phyloP scores from a whole-genome alignment of 2,329 filamentous ascomycete genomes.

The Neonectria hederae region DNA sequence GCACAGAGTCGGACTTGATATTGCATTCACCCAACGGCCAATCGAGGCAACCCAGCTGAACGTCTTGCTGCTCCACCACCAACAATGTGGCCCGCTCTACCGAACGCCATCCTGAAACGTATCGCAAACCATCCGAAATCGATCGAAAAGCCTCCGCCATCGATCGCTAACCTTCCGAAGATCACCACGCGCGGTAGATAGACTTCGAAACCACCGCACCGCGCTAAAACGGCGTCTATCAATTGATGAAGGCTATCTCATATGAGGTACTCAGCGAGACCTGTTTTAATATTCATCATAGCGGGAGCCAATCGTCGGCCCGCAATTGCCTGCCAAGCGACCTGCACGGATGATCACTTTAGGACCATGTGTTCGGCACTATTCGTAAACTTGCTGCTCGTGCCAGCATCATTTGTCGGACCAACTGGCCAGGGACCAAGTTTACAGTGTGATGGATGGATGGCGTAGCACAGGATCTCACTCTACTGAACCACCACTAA shows the following conservation, averaged over 20 bases:
- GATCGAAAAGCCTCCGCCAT: conserved; percentile 23
- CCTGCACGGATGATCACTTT: conserved; percentile 7
- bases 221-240: not conserved
- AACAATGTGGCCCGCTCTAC: conserved; percentile 15
- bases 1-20: not conserved
- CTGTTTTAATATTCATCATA: not conserved
- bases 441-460: conserved; percentile 1
- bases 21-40: not conserved
- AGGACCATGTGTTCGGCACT: not conserved
- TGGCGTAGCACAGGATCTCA: conserved; percentile 3
- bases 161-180: conserved; percentile 22
- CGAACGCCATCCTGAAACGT: conserved; percentile 21
- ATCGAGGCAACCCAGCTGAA: not conserved
- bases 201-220: conserved; percentile 6
- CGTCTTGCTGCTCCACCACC: conserved; percentile 2
- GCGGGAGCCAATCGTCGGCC: not conserved
- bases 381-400: conserved; percentile 5
- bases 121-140: conserved; percentile 23
- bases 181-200: conserved; percentile 7
- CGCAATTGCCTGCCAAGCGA: not conserved
- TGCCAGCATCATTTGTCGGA: not conserved
- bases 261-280: not conserved
- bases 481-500: not conserved
- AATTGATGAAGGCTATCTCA: not conserved
- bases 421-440: conserved; percentile 1